These are phyloP conservation scores for Pseudonectria buxi DNA, from an alignment of 2,329 filamentous ascomycete genomes.

Conservation along the genomic window DNA sequence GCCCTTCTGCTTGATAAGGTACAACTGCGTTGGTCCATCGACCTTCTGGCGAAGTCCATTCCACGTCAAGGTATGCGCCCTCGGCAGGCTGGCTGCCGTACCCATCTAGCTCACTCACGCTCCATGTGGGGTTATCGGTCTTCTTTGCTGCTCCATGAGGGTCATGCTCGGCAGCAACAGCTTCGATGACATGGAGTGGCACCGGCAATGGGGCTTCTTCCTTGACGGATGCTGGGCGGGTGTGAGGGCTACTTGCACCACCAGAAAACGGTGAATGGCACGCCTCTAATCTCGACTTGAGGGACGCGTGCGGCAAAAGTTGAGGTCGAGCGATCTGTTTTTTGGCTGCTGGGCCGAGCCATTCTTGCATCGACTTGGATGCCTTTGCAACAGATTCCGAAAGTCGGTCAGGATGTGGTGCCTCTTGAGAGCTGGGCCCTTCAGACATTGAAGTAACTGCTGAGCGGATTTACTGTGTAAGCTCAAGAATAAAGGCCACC, in stretches of 20 bases:
- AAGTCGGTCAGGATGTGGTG: conserved; percentile 2
- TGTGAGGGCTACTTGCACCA: background rate
- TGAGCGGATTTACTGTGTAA: no score
- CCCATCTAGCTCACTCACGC: conserved; percentile 6
- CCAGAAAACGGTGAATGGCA: background rate
- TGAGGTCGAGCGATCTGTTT: background rate
- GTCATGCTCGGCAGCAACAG: background rate
- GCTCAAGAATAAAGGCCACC: no score
- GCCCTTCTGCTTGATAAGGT: no score
- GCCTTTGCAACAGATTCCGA: background rate
- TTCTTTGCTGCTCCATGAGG: background rate
- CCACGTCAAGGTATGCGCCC: background rate
- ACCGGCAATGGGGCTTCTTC: conserved; percentile 9
- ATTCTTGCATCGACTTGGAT: background rate
- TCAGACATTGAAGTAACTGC: conserved; percentile 15
- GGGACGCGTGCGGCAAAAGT: background rate
- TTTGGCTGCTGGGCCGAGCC: background rate
- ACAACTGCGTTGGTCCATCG: background rate
- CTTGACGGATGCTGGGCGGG: no score
- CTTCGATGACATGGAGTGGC: conserved; percentile 16
- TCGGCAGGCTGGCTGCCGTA: background rate
- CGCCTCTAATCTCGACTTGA: background rate
- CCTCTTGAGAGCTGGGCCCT: conserved; percentile 9
- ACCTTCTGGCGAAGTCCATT: background rate
- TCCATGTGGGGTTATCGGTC: conserved; percentile 3